Percentiles rank a stretch among this genome's conserved stretches.
Conservation (phyloP, 371 early-diverging fungal species). For the Saksenaea oblongispora region DNA sequence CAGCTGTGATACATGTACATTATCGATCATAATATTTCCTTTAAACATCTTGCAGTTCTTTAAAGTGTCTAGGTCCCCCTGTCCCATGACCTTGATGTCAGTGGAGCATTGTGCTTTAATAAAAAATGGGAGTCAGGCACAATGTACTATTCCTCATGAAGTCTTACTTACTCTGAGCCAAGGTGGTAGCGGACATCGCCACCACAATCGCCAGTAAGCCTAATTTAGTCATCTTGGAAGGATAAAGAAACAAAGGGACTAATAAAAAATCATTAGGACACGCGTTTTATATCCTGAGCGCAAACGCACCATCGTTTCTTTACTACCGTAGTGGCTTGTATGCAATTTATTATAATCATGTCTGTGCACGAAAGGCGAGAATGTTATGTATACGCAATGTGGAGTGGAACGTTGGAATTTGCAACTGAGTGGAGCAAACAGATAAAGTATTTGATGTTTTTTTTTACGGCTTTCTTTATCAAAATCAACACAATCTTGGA, state of each 20-base stretch:
- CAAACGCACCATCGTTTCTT: not conserved
- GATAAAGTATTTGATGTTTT: not conserved
- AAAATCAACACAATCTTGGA: not conserved
- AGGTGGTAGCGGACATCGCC: not conserved
- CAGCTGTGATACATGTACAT: constrained; percentile 19
- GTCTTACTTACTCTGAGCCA: constrained; percentile 1
- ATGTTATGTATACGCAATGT: constrained; percentile 1
- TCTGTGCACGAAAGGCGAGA: constrained; percentile 4
- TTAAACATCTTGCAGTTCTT: constrained; percentile 44
- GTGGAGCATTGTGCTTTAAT: constrained; percentile 18
- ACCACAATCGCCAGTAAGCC: not conserved
- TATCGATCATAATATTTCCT: constrained; percentile 48
- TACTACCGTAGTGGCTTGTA: not conserved
- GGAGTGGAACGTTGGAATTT: constrained; percentile 4
- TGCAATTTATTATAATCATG: not conserved
- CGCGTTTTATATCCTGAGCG: not conserved
- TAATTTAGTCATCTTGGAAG: not conserved
- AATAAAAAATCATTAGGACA: not conserved
- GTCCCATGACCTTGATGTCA: constrained; percentile 29
- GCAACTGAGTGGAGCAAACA: not conserved
- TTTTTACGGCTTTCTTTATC: not conserved
- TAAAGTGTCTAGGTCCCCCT: constrained; percentile 50
- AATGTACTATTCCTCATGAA: not conserved
- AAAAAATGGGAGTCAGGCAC: not conserved
- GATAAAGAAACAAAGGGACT: not conserved